Evolutionary conservation across 108 stramenopile genomes (phyloP).

Genomic region (Cyclotella baltica): DNA sequence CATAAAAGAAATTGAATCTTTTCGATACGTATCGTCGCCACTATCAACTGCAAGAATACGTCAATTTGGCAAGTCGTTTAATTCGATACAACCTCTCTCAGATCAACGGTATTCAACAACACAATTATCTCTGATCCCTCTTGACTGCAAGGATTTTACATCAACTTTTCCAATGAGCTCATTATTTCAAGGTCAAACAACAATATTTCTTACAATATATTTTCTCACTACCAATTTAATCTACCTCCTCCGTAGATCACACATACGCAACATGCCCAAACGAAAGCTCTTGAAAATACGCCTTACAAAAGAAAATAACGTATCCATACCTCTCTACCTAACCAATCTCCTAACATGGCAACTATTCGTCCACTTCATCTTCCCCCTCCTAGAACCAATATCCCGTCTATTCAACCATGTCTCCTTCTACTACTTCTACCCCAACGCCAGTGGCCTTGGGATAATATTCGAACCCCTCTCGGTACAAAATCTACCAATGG

Average conservation of each 20-base stretch:
- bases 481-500: conserved; percentile 38
- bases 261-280: conserved; percentile 47
- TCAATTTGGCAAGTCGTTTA: background rate
- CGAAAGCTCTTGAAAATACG: conserved; percentile 47
- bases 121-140: too few species aligned
- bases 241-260: conserved; percentile 55
- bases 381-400: conserved; percentile 47
- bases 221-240: conserved; percentile 38
- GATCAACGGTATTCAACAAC: too few species aligned
- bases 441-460: conserved; percentile 55
- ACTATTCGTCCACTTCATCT: conserved; percentile 41
- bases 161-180: too few species aligned
- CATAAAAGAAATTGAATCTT: background rate
- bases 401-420: conserved; percentile 35
- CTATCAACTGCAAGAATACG: background rate
- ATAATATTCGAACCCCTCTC: conserved; percentile 58
- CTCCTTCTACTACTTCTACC: conserved; percentile 60
- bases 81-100: background rate
- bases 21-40: background rate
- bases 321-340: conserved; percentile 29
- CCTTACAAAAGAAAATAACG: conserved; percentile 44
- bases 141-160: background rate
- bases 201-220: conserved; percentile 27
- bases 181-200: background rate
- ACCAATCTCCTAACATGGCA: conserved; percentile 54